Evolutionary conservation across 1,284 basidiomycete genomes (phyloP), one percentile per base, ranked within the genome.

Genomic region (Apiotrichum sp.): DNA sequence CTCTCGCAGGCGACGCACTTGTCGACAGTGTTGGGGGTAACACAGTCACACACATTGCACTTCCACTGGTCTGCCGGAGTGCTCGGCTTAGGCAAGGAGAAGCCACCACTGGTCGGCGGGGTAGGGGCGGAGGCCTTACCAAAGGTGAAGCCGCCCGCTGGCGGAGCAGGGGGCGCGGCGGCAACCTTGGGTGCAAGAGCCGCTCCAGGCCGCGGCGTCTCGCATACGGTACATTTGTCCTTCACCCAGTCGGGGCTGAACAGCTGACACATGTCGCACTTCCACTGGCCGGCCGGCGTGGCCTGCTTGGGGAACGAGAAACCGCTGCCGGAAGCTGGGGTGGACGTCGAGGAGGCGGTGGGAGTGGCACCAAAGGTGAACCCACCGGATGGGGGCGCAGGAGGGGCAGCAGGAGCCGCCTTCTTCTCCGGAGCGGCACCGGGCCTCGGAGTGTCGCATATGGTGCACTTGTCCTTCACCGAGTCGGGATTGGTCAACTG

Each of bases 11-110:
- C 61, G 0, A 72, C 75, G 22, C 22, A 22, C 22, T 22, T 22
- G 22, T 22, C 22, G 22, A 22, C 22, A 22, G 22, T 22, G 6
- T 71, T 74, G 4, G 78, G 71, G 61, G 83, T 84, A 48, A 76
- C 65, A 31, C 82, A 60, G 67, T 71, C 73, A 52, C 83, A 84
- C 8, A 66, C 56, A 2, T 68, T 68, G 61, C 83, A 84, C 6
- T 58, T 76, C 82, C 82, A 84, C 29, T 63, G 63, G 10, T 64
- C 71, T n/a, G 14, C 22, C 22, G 22, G 7, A 7, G 36, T 13
- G 7, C 8, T 13, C 7, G 36, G 36, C 36, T 38, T 38, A 13
- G 22, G 22, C 22, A 22, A 22, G 22, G 22, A 22, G 22, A 22
- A 22, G 22, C 22, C 22, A 22, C 22, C 22, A 22, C 22, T 22